phyloP scores from a whole-genome alignment of 2,329 filamentous ascomycete genomes.

The Arachnopeziza araneosa region DNA sequence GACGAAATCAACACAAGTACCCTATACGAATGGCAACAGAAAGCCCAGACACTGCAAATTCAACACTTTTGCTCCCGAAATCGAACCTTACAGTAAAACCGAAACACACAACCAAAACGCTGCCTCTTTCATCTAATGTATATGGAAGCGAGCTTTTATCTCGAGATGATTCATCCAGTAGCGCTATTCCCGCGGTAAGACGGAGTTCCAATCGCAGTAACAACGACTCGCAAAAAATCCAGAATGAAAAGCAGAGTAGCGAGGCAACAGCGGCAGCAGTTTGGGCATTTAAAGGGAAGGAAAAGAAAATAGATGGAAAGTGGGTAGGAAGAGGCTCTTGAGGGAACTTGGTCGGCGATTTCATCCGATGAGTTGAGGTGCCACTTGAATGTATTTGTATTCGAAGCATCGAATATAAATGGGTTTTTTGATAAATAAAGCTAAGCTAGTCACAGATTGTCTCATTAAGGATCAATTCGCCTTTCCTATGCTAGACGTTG shows the following conservation, averaged over 20 bases:
- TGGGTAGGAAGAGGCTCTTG: too few species aligned
- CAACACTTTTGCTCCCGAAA: background rate
- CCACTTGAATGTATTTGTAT: too few species aligned
- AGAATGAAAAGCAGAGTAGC: conserved; percentile 2
- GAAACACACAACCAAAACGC: background rate
- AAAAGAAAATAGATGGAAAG: background rate
- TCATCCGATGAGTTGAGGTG: background rate
- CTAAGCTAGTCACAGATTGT: too few species aligned
- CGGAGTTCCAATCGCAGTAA: conserved; percentile 7
- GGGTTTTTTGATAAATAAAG: too few species aligned
- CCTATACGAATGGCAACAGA: background rate
- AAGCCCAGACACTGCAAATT: background rate
- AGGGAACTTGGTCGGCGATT: too few species aligned
- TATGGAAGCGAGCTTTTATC: background rate
- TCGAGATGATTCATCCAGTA: conserved; percentile 19
- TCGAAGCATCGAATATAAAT: too few species aligned
- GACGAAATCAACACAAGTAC: background rate
- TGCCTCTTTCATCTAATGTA: background rate
- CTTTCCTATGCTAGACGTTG: too few species aligned
- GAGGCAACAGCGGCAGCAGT: conserved; percentile 17
- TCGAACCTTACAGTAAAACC: background rate
- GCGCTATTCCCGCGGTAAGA: conserved; percentile 22
- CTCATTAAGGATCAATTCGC: too few species aligned
- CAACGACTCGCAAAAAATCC: background rate
- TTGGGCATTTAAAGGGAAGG: conserved; percentile 7